phyloP scores from a whole-genome alignment of 768 basidiomycete species.

The Neoboletus subvelutipes region DNA sequence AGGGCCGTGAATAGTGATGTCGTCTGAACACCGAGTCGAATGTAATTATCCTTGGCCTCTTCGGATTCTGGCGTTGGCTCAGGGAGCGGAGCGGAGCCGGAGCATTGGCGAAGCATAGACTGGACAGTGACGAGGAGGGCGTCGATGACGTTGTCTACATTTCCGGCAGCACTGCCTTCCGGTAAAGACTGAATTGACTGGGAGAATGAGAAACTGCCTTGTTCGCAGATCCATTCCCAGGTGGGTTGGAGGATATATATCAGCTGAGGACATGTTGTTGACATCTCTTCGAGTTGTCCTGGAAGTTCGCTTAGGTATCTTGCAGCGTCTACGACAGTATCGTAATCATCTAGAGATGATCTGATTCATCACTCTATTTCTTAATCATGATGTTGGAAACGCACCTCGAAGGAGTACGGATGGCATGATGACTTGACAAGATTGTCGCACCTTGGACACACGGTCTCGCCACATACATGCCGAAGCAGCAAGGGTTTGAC shows the following conservation, averaged over 20 bases:
- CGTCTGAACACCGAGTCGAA: constrained; percentile 46
- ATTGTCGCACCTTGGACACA: constrained; percentile 21
- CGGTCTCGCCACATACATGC: constrained; percentile 30
- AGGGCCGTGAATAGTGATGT: constrained; percentile 47
- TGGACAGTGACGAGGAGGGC: constrained; percentile 67
- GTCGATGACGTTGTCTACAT: constrained; percentile 52
- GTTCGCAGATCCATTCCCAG: constrained; percentile 31
- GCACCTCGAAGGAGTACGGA: constrained; percentile 41
- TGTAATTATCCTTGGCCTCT: constrained; percentile 46
- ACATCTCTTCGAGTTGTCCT: constrained; percentile 28
- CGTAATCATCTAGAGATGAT: constrained; percentile 36
- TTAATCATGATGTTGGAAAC: background rate
- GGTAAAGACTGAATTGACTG: background rate
- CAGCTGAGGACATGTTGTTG: constrained; percentile 27
- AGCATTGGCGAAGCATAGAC: constrained; percentile 45
- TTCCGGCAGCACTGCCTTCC: background rate
- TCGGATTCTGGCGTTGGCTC: constrained; percentile 22
- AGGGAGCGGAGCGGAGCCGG: constrained; percentile 16
- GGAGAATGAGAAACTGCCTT: constrained; percentile 25
- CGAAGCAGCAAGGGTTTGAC: constrained; percentile 24
- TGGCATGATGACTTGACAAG: constrained; percentile 23
- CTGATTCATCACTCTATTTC: background rate
- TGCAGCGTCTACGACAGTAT: constrained; percentile 30
- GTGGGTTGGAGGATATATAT: constrained; percentile 29
- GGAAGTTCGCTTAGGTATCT: constrained; percentile 24